Percentiles rank a stretch among this genome's conserved stretches.
Conservation (phyloP, 805 yeast genomes). For the Sugiyamaella americana region DNA sequence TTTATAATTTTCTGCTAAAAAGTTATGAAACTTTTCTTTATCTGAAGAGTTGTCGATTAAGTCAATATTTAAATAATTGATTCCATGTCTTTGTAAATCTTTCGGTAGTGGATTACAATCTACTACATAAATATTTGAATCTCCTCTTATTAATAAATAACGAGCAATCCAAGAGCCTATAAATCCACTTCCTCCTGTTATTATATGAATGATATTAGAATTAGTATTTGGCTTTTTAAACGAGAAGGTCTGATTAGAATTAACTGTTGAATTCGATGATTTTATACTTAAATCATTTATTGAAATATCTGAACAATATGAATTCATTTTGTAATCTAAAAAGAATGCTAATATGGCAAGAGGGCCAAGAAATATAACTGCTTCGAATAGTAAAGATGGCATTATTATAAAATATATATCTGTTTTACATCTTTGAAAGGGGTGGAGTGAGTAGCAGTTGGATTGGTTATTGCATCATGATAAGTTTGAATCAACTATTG, state of each 20-base stretch:
- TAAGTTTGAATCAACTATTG: no score
- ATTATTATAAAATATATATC: no score
- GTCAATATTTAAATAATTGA: slow-evolving; percentile 14
- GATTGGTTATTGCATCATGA: no score
- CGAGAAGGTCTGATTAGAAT: no score
- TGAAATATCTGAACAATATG: no score
- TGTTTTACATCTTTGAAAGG: no score
- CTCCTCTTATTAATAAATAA: slow-evolving; percentile 22
- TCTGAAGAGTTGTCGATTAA: background rate
- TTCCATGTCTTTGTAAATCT: slow-evolving; percentile 26
- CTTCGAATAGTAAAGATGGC: background rate
- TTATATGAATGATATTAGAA: no score
- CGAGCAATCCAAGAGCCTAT: slow-evolving; percentile 30
- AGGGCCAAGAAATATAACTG: background rate
- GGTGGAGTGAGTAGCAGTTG: no score
- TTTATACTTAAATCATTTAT: no score
- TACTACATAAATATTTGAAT: slow-evolving; percentile 15
- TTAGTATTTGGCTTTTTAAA: no score
- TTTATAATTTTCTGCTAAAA: background rate
- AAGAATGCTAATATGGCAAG: background rate
- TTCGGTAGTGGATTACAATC: slow-evolving; percentile 22
- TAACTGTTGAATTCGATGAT: no score
- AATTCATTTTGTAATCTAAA: background rate
- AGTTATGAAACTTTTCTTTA: background rate
- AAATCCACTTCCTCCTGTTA: slow-evolving; percentile 29